Evolutionary conservation across 2,329 filamentous ascomycete genomes (phyloP).

Genomic region (Sarocladiaceae sp.): DNA sequence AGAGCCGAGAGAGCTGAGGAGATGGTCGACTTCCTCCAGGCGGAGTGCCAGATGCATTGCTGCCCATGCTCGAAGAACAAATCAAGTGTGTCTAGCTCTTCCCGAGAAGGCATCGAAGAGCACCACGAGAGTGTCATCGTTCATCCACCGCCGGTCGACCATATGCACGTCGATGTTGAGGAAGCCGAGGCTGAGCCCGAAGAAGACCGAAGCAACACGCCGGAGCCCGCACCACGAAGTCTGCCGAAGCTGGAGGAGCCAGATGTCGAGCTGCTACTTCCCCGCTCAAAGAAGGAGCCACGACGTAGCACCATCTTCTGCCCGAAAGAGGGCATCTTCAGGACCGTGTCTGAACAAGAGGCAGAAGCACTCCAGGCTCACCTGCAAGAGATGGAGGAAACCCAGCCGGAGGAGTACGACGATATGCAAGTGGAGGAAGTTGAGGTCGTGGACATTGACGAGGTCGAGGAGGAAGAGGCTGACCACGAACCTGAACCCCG

Average conservation of each 20-base stretch:
- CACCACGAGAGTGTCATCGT: not conserved
- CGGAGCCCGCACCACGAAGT: not conserved
- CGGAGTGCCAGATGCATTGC: conserved; percentile 64
- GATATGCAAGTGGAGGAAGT: conserved; percentile 10
- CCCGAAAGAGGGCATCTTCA: conserved; percentile 57
- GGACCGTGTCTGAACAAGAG: conserved; percentile 50
- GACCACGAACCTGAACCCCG: conserved; percentile 23
- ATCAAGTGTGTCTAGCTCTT: not conserved
- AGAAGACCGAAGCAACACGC: not conserved
- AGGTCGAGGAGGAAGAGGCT: conserved; percentile 20
- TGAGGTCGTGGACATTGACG: not conserved
- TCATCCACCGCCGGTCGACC: conserved; percentile 17
- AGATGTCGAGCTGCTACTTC: not conserved
- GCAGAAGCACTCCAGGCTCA: conserved; percentile 23
- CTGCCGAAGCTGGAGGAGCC: not conserved
- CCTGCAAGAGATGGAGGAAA: conserved; percentile 12
- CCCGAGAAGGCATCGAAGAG: conserved; percentile 11
- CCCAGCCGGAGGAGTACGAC: conserved; percentile 12
- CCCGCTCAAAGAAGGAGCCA: conserved; percentile 31
- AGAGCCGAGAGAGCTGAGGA: conserved; percentile 64
- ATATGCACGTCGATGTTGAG: conserved; percentile 14
- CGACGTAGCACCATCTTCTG: conserved; percentile 51
- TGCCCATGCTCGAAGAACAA: conserved; percentile 51
- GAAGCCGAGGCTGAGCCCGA: conserved; percentile 1
- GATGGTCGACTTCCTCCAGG: conserved; percentile 67